Evolutionary conservation across 257 asterid species (phyloP), one percentile per base, ranked within the genome.

Genomic region (Solanum chilense): DNA sequence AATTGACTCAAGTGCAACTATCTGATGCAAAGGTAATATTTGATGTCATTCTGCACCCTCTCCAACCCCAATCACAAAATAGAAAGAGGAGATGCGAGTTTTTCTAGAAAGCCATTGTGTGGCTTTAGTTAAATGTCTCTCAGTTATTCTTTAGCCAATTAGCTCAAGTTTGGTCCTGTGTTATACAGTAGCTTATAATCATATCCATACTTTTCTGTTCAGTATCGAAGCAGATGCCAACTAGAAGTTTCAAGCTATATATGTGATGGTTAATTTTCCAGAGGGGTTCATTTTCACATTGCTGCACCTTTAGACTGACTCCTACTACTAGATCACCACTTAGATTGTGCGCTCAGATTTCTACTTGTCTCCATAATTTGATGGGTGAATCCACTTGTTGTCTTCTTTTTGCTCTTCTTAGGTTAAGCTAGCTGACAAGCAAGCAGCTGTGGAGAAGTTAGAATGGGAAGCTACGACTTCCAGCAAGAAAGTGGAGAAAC

Each of bases 381-480:
- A 77, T 29, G 84, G 27, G 84, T 47, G n/a, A 78, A 80, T 3
- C 27, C 44, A 49, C 27, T 8, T 2, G 3, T 47, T 81, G 44
- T 49, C 29, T 81, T 81, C 85, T 12, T 81, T 47, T 81, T 81
- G 29, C 21, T 47, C 85, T 81, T 64, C 66, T 81, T 49, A 97
- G 99, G 91, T 94, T 90, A 94, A 94, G 92, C 96, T 97, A 90
- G 99, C 99, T 11, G 99, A 97, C 93, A 96, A 95, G 91, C 99
- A 93, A 92, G 99, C 99, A 71, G 97, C 99, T 25, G 94, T 95
- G 85, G 99, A 97, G 87, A 97, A 93, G 87, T 90, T 97, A 90
- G 94, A 96, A 86, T 97, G 99, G 99, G 99, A 95, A 89, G 92
- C 95, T 56, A 93, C 78, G 90, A 93, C 95, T 73, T 93, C 99